These are phyloP conservation scores for Tephrocybe sp. DNA, from an alignment of 768 basidiomycete species.

Conservation along the genomic window DNA sequence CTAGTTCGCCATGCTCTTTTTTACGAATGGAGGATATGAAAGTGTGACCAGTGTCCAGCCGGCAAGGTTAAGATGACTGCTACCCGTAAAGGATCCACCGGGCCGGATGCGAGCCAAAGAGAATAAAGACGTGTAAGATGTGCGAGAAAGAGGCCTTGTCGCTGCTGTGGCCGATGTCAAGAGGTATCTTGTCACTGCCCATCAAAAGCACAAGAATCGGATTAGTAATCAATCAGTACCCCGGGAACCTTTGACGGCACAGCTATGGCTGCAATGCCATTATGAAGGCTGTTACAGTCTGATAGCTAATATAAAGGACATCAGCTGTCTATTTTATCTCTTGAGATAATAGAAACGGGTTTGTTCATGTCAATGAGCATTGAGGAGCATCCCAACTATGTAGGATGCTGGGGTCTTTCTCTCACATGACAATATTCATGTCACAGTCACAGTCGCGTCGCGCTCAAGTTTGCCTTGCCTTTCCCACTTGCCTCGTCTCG, in stretches of 20 bases:
- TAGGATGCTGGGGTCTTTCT: constrained; percentile 14
- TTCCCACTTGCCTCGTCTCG: not conserved
- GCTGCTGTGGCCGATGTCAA: constrained; percentile 14
- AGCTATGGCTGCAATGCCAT: not conserved
- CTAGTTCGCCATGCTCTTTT: constrained; percentile 20
- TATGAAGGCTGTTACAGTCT: too few species aligned
- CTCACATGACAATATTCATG: constrained; percentile 11
- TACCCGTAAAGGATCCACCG: not conserved
- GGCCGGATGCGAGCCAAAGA: constrained; percentile 5
- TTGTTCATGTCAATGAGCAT: not conserved
- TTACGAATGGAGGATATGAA: constrained; percentile 11
- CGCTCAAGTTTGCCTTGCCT: constrained; percentile 4
- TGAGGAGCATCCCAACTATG: too few species aligned
- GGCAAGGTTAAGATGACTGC: constrained; percentile 9
- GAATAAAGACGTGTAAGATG: not conserved
- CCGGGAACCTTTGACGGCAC: constrained; percentile 6
- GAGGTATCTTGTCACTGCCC: not conserved
- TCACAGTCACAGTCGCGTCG: constrained; percentile 23
- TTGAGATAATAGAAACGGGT: too few species aligned
- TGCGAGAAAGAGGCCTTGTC: constrained; percentile 4
- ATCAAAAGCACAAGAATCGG: constrained; percentile 8
- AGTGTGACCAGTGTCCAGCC: constrained; percentile 21
- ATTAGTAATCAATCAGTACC: constrained; percentile 15
- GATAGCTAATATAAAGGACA: too few species aligned
- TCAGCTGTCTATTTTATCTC: too few species aligned